These are phyloP conservation scores for Erysimum cheiranthoides DNA, from an alignment of 345 rosid species.

Conservation along the genomic window DNA sequence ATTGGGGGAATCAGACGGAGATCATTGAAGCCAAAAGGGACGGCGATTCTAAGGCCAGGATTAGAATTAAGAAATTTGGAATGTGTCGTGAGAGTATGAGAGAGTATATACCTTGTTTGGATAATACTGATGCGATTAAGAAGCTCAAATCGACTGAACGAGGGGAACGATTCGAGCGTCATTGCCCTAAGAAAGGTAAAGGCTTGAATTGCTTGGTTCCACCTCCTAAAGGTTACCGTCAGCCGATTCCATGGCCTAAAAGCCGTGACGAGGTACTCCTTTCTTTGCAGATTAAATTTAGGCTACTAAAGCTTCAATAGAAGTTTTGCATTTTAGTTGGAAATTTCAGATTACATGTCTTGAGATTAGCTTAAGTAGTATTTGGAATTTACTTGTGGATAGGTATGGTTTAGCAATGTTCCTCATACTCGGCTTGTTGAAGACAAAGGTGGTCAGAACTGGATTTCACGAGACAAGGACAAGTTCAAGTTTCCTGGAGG, in stretches of 20 bases:
- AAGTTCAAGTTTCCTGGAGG: conserved; percentile 98
- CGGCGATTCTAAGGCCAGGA: conserved; percentile 37
- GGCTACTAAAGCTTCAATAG: not conserved
- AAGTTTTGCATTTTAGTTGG: conserved; percentile 1
- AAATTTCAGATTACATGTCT: not conserved
- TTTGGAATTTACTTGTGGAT: conserved; percentile 33
- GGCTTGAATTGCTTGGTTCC: conserved; percentile 88
- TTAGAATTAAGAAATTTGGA: conserved; percentile 54
- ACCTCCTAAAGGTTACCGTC: conserved; percentile 75
- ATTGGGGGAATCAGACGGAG: conserved; percentile 61
- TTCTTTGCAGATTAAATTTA: not conserved
- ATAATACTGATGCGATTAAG: conserved; percentile 73
- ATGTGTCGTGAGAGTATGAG: conserved; percentile 73
- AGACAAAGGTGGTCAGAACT: conserved; percentile 97
- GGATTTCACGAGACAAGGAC: conserved; percentile 76
- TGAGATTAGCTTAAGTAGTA: conserved; percentile 3
- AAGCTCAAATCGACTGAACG: conserved; percentile 66
- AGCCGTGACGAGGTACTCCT: conserved; percentile 89
- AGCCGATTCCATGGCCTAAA: conserved; percentile 87
- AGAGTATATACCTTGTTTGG: conserved; percentile 95
- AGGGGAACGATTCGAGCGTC: conserved; percentile 90
- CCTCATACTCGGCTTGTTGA: conserved; percentile 90
- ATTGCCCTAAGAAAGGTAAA: conserved; percentile 74
- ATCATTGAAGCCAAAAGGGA: conserved; percentile 33
- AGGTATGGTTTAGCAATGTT: conserved; percentile 95